Evolutionary conservation across 805 yeast genomes (phyloP).

Genomic region (Saccharomycopsis babjevae): DNA sequence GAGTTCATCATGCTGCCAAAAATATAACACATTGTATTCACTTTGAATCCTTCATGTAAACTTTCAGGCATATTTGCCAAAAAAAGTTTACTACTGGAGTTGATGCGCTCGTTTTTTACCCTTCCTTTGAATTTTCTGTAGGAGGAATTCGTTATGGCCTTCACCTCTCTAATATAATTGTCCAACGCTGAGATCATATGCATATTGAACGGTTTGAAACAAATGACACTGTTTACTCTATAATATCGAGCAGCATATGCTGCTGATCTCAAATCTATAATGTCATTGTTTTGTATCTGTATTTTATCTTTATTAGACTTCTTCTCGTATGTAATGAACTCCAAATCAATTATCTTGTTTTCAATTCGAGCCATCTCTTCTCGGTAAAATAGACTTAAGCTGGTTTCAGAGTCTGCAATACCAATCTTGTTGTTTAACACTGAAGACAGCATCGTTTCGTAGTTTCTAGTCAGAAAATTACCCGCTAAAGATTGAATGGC

Average conservation of each 20-base stretch:
- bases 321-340: background rate
- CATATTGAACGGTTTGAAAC: conserved; percentile 6
- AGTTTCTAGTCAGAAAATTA: no score
- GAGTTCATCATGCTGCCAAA: background rate
- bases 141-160: background rate
- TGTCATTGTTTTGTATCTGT: background rate
- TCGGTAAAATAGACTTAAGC: background rate
- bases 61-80: conserved; percentile 5
- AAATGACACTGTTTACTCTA: background rate
- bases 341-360: background rate
- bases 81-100: background rate
- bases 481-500: no score
- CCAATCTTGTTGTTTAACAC: background rate
- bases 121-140: conserved; percentile 6
- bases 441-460: no score
- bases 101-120: conserved; percentile 1
- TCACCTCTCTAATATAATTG: background rate
- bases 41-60: conserved; percentile 12
- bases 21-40: background rate
- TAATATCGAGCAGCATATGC: background rate
- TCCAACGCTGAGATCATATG: background rate
- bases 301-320: background rate
- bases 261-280: background rate
- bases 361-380: background rate
- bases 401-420: no score